A percentile compares a stretch with the other conserved stretches of the same genome.
phyloP scores from a whole-genome alignment of 345 rosid species.

The Arabidopsis arenosa region DNA sequence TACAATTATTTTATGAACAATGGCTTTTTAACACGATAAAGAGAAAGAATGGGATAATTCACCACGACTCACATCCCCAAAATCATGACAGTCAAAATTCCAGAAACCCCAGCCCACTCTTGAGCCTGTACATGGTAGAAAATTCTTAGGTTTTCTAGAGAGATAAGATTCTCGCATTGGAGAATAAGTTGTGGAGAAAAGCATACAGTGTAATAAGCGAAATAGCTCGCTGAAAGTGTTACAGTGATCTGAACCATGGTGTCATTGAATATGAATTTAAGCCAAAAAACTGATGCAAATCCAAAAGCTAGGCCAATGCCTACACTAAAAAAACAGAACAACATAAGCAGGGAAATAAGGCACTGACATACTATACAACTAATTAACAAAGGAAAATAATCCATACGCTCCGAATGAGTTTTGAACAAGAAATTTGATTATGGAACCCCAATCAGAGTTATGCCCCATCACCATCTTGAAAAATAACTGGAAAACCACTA shows the following conservation, averaged over 20 bases:
- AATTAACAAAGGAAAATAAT: constrained; percentile 22
- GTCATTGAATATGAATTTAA: constrained; percentile 82
- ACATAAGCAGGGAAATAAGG: constrained; percentile 26
- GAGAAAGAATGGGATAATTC: constrained; percentile 22
- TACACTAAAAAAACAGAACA: constrained; percentile 59
- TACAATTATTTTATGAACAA: not conserved
- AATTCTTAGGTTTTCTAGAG: not conserved
- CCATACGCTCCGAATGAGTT: constrained; percentile 90
- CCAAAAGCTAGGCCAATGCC: constrained; percentile 92
- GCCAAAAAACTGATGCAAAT: constrained; percentile 88
- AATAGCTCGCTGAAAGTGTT: constrained; percentile 90
- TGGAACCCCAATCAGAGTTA: constrained; percentile 58
- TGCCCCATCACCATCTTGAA: constrained; percentile 79
- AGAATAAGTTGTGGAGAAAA: constrained; percentile 32
- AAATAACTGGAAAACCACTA: constrained; percentile 89
- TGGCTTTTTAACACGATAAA: not conserved
- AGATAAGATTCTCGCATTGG: constrained; percentile 4
- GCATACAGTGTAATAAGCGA: constrained; percentile 83
- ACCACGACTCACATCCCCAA: constrained; percentile 83
- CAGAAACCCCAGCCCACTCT: constrained; percentile 82
- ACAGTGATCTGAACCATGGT: constrained; percentile 84
- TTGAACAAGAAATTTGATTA: constrained; percentile 70
- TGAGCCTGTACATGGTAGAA: constrained; percentile 67
- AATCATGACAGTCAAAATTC: constrained; percentile 92
- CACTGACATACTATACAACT: not conserved